These are phyloP conservation scores for Coccomyxa subellipsoidea DNA, from an alignment of 163 green algal species.

Conservation along the genomic window DNA sequence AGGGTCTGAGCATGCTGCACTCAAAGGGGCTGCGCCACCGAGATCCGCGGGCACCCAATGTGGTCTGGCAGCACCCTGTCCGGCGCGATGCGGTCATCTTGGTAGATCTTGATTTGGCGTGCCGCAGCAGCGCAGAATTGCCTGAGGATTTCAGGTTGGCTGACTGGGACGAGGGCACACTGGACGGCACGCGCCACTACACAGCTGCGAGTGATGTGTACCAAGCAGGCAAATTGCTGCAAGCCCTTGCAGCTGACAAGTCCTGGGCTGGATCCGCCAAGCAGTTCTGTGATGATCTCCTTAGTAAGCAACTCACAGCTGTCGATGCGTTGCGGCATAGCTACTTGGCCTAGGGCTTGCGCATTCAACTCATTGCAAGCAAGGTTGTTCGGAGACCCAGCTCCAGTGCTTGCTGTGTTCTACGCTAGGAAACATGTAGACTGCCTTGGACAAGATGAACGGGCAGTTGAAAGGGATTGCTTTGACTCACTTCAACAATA, in stretches of 20 bases:
- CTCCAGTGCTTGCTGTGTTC: too few species aligned
- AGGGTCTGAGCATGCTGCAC: background rate
- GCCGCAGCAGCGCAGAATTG: background rate
- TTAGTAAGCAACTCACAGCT: too few species aligned
- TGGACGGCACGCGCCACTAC: background rate
- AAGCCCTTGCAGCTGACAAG: background rate
- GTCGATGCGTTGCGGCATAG: too few species aligned
- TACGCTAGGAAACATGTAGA: too few species aligned
- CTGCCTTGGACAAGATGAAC: too few species aligned
- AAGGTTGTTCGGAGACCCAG: too few species aligned
- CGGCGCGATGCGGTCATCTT: background rate
- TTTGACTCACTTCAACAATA: too few species aligned
- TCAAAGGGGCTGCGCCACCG: background rate
- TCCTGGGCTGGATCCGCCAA: too few species aligned
- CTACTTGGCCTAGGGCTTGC: too few species aligned
- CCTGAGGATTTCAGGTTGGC: background rate
- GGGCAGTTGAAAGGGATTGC: too few species aligned
- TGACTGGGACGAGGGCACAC: background rate
- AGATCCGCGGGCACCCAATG: background rate
- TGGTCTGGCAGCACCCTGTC: background rate
- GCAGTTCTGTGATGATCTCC: too few species aligned
- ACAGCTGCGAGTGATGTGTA: background rate
- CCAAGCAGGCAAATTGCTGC: background rate
- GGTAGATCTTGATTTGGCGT: background rate
- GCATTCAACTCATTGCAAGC: too few species aligned